A percentile compares a stretch with the other conserved stretches of the same genome.
Evolutionary conservation across 1,284 basidiomycete species (phyloP).

Genomic region (Leccinum cinnamomeum): DNA sequence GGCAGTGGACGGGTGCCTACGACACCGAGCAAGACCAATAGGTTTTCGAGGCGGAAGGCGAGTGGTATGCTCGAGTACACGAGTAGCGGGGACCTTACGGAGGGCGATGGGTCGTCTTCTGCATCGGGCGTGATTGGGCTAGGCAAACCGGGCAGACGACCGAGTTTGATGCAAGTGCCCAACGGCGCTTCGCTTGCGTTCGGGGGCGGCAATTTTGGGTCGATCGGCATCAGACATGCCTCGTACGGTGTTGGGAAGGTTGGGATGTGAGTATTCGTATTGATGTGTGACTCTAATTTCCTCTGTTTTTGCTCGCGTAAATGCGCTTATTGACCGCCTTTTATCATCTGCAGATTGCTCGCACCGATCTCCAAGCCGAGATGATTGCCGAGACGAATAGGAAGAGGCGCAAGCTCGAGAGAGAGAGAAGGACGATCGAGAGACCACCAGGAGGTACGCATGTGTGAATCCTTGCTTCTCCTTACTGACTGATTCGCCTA

Average conservation of each 20-base stretch:
- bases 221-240: too few relatives aligned
- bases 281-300: background rate
- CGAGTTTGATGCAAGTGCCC: too few relatives aligned
- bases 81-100: conserved; percentile 31
- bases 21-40: conserved; percentile 31
- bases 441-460: conserved; percentile 65
- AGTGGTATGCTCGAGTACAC: conserved; percentile 27
- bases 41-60: conserved; percentile 25
- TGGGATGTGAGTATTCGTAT: conserved; percentile 59
- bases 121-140: conserved; percentile 20
- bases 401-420: conserved; percentile 76
- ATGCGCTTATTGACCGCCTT: conserved; percentile 10
- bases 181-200: too few relatives aligned
- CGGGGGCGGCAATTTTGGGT: too few relatives aligned
- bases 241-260: conserved; percentile 61
- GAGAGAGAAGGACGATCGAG: conserved; percentile 75
- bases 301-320: conserved; percentile 7
- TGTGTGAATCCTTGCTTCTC: background rate
- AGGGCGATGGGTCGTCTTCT: conserved; percentile 29
- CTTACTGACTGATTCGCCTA: conserved; percentile 5
- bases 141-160: conserved; percentile 17
- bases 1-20: conserved; percentile 15
- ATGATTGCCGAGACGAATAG: conserved; percentile 84
- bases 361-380: conserved; percentile 74
- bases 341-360: conserved; percentile 46